phyloP scores from a whole-genome alignment of 148 eudicot species.

The Rhododendron henanense region DNA sequence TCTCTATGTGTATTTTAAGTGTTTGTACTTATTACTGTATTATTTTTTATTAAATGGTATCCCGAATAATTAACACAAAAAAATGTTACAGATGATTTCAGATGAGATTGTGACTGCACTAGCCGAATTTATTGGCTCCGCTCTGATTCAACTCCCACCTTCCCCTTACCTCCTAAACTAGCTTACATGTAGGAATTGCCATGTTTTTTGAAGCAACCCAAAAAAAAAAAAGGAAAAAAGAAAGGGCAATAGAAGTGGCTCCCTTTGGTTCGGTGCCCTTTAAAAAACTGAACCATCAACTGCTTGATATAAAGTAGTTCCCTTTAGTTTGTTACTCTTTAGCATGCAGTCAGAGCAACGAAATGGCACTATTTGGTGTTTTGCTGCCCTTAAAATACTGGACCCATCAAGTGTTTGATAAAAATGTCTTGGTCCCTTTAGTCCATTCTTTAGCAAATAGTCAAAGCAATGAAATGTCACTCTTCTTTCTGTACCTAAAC shows the following conservation, averaged over 20 bases:
- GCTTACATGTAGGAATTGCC: background rate
- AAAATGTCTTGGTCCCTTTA: background rate
- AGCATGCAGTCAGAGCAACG: constrained; percentile 11
- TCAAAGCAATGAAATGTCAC: background rate
- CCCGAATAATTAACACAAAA: no score
- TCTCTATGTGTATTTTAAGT: no score
- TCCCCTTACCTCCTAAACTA: background rate
- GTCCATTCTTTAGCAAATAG: background rate
- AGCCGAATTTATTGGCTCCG: no score
- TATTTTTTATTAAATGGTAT: no score
- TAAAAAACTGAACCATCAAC: background rate
- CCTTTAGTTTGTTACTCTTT: background rate
- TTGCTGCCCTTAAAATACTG: background rate
- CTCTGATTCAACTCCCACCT: background rate
- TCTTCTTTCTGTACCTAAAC: background rate
- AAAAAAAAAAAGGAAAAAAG: no score
- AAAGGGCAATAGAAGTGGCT: background rate
- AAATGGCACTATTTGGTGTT: background rate
- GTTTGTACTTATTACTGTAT: background rate
- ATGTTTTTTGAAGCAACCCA: background rate
- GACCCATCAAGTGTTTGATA: background rate
- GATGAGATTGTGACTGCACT: background rate
- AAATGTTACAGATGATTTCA: no score
- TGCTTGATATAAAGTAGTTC: background rate
- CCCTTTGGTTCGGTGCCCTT: background rate